phyloP scores from a whole-genome alignment of 768 basidiomycete genomes.

The Mycena vitilis region DNA sequence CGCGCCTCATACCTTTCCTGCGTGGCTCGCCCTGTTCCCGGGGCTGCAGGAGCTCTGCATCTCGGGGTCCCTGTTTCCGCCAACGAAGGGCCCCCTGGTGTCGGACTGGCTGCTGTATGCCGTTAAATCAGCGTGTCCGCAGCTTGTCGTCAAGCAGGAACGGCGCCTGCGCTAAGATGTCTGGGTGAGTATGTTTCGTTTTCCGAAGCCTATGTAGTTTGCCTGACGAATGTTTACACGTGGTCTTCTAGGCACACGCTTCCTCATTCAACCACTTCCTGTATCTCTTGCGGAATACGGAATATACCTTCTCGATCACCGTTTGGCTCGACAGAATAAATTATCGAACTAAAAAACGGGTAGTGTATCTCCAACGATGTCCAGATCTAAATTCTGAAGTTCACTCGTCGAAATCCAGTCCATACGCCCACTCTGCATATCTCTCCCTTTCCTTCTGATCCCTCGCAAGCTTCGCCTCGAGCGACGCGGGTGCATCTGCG shows the following conservation, averaged over 20 bases:
- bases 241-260: no score
- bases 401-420: constrained; percentile 19
- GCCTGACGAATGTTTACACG: no score
- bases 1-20: not conserved
- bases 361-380: no score
- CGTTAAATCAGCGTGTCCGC: constrained; percentile 10
- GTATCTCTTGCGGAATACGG: no score
- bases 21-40: constrained; percentile 22
- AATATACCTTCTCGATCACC: no score
- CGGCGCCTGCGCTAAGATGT: not conserved
- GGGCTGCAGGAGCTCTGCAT: constrained; percentile 7
- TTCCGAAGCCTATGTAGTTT: no score
- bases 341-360: no score
- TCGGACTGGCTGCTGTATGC: not conserved
- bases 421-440: constrained; percentile 20
- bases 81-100: constrained; percentile 10
- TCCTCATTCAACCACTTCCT: no score
- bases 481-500: constrained; percentile 13
- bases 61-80: not conserved
- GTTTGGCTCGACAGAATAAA: no score
- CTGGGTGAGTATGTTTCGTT: no score
- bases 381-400: no score
- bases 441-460: constrained; percentile 21
- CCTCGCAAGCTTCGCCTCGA: constrained; percentile 9
- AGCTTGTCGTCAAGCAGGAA: constrained; percentile 17